phyloP scores from a whole-genome alignment of 805 yeast genomes.

The Maudiozyma barnettii region DNA sequence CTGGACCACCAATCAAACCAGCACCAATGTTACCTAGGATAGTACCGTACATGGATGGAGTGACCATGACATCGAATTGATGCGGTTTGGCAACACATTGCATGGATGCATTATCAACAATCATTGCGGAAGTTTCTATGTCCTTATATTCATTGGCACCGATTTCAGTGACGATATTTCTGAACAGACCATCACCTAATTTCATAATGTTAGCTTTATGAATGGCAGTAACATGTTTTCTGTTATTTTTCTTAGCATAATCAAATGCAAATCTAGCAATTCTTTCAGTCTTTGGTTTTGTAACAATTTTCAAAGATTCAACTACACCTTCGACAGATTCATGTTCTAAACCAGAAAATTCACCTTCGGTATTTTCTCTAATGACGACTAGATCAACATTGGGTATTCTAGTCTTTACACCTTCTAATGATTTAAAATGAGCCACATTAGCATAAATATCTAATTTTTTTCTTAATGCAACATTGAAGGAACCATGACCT shows the following conservation, averaged over 20 bases:
- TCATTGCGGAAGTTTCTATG: conserved; percentile 78
- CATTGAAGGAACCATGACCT: conserved; percentile 79
- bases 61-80: conserved; percentile 94
- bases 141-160: conserved; percentile 81
- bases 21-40: conserved; percentile 97
- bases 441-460: conserved; percentile 93
- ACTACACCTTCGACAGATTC: conserved; percentile 96
- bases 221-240: conserved; percentile 89
- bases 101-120: conserved; percentile 98
- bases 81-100: conserved; percentile 98
- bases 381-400: conserved; percentile 89
- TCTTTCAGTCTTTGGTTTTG: conserved; percentile 91
- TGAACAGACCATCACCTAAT: conserved; percentile 95
- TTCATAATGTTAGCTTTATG: conserved; percentile 99
- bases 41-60: conserved; percentile 97
- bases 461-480: conserved; percentile 90
- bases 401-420: conserved; percentile 81
- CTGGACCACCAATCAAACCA: conserved; percentile 91
- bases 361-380: conserved; percentile 99
- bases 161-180: conserved; percentile 82
- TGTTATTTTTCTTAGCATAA: conserved; percentile 84
- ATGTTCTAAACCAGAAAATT: conserved; percentile 96
- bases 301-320: conserved; percentile 90
- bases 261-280: conserved; percentile 96
- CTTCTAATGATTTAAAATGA: conserved; percentile 88